These are phyloP conservation scores for Leucosporidium yakuticum DNA, from an alignment of 768 basidiomycete species.

Conservation along the genomic window DNA sequence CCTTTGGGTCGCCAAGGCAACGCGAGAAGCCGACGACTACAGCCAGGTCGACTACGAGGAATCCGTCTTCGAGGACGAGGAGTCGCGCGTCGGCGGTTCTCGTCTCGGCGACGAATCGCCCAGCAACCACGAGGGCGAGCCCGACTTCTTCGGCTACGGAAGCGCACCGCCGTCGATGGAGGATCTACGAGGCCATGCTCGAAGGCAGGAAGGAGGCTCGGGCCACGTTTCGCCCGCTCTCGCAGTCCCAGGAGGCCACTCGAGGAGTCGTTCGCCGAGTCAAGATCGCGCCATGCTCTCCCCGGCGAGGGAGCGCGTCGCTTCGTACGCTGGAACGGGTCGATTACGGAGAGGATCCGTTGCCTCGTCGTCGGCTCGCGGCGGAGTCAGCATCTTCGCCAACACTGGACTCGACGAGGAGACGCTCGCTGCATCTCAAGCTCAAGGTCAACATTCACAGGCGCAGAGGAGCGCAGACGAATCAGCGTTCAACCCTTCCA, in stretches of 20 bases:
- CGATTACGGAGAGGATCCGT: constrained; percentile 7
- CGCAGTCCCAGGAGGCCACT: neutral
- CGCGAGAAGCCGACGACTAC: constrained; percentile 46
- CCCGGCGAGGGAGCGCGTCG: constrained; percentile 18
- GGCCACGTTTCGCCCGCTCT: no score
- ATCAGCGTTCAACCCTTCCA: constrained; percentile 10
- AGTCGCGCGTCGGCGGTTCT: neutral
- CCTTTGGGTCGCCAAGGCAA: constrained; percentile 94
- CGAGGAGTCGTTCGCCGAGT: neutral
- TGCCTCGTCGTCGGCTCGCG: constrained; percentile 5
- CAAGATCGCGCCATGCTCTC: neutral
- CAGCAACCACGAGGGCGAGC: constrained; percentile 42
- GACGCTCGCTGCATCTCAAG: constrained; percentile 17
- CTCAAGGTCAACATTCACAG: neutral
- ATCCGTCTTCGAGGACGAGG: constrained; percentile 31
- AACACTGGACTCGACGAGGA: constrained; percentile 37
- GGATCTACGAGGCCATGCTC: constrained; percentile 27
- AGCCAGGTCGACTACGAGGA: constrained; percentile 30
- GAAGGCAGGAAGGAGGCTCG: constrained; percentile 15
- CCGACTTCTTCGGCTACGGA: constrained; percentile 25
- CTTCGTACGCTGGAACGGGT: constrained; percentile 9
- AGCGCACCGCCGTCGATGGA: constrained; percentile 35
- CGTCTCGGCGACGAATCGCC: neutral
- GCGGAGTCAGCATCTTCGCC: constrained; percentile 36
- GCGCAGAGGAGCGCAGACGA: constrained; percentile 10